Evolutionary conservation across 305 asterid species (phyloP).

Genomic region (Fraxinus platypoda): DNA sequence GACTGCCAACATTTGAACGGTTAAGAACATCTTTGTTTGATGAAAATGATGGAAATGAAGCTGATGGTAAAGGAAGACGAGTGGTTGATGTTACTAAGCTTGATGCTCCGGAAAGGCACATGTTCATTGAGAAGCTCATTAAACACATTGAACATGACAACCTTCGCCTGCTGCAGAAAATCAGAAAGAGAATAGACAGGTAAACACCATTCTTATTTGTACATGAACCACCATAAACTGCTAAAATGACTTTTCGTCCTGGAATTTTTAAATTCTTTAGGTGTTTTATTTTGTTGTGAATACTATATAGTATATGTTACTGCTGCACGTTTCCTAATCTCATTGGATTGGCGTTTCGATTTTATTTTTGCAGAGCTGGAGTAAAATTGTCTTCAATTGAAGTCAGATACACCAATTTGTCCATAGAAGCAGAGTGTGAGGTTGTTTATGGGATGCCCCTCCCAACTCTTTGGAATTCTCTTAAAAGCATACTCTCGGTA

Average conservation of each 20-base stretch:
- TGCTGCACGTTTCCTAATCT: neutral
- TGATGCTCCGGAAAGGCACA: conserved; percentile 23
- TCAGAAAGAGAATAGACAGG: conserved; percentile 34
- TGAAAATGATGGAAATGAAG: conserved; percentile 26
- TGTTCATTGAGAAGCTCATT: conserved; percentile 32
- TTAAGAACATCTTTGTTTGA: conserved; percentile 40
- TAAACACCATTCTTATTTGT: conserved; percentile 7
- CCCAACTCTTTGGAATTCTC: conserved; percentile 30
- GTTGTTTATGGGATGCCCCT: conserved; percentile 30
- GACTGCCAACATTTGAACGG: conserved; percentile 45
- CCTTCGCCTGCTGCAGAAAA: conserved; percentile 26
- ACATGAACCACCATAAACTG: neutral
- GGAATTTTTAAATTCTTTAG: neutral
- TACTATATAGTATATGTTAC: neutral
- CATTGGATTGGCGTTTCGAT: neutral
- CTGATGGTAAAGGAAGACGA: conserved; percentile 23
- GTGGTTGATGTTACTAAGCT: conserved; percentile 46
- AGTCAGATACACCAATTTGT: conserved; percentile 20
- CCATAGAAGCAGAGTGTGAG: conserved; percentile 28
- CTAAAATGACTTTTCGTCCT: neutral
- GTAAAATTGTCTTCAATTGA: conserved; percentile 27
- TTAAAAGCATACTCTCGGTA: conserved; percentile 14
- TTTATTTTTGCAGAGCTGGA: conserved; percentile 42
- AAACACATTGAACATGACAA: conserved; percentile 32
- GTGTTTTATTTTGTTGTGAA: neutral